Evolutionary conservation across 2,329 filamentous ascomycete genomes (phyloP).

Genomic region (Epichloe coenophiala): DNA sequence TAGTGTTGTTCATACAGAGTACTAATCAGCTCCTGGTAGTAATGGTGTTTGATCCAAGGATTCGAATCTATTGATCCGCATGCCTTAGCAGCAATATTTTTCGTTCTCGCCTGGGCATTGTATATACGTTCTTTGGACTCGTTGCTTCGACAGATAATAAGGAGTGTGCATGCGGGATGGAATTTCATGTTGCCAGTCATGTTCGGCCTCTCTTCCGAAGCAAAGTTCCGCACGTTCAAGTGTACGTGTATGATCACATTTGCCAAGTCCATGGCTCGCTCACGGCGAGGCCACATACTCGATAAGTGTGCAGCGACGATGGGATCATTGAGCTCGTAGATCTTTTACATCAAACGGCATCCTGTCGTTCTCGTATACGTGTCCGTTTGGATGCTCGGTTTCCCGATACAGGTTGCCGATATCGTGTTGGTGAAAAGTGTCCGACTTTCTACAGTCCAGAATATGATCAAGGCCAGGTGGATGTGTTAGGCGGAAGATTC

Average conservation of each 20-base stretch:
- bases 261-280: background rate
- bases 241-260: background rate
- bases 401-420: slow-evolving; percentile 64
- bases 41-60: background rate
- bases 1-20: background rate
- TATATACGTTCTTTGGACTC: too few relatives aligned
- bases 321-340: slow-evolving; percentile 22
- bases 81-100: background rate
- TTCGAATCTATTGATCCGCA: background rate
- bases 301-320: too few relatives aligned
- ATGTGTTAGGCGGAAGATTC: slow-evolving; percentile 85
- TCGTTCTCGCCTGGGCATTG: background rate
- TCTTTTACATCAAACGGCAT: slow-evolving; percentile 48
- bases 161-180: background rate
- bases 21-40: background rate
- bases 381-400: slow-evolving; percentile 50
- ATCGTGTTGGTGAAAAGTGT: slow-evolving; percentile 68
- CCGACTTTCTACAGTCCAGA: slow-evolving; percentile 60
- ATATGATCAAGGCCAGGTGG: slow-evolving; percentile 83
- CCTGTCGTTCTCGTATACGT: slow-evolving; percentile 55
- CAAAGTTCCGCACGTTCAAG: background rate
- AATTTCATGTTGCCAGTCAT: background rate
- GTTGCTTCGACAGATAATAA: background rate
- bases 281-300: background rate
- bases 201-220: background rate